A percentile compares a stretch with the other conserved stretches of the same genome.
Evolutionary conservation across 768 basidiomycete species (phyloP).

Genomic region (Podaxis pistillaris): DNA sequence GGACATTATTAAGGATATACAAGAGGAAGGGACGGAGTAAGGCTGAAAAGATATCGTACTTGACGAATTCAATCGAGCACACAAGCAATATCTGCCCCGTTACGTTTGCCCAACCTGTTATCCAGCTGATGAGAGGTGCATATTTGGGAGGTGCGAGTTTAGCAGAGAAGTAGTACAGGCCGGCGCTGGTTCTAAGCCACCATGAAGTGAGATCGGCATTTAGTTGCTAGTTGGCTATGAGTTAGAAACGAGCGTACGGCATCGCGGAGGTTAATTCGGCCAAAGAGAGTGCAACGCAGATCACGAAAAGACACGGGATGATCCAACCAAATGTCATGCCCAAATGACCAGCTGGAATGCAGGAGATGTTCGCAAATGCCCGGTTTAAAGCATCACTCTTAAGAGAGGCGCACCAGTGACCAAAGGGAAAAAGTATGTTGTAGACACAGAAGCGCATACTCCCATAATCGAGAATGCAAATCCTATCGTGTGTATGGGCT

Average conservation of each 20-base stretch:
- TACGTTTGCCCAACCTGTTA: constrained; percentile 44
- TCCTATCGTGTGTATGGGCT: constrained; percentile 53
- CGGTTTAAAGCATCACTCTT: neutral
- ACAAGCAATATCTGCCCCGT: constrained; percentile 53
- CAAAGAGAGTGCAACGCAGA: constrained; percentile 53
- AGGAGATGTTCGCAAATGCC: neutral
- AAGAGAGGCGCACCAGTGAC: constrained; percentile 37
- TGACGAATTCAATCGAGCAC: constrained; percentile 63
- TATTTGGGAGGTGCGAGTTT: constrained; percentile 65
- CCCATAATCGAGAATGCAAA: constrained; percentile 65
- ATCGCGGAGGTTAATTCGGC: constrained; percentile 60
- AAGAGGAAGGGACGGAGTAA: neutral
- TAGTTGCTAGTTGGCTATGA: neutral
- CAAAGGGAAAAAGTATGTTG: constrained; percentile 52
- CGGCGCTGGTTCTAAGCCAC: constrained; percentile 63
- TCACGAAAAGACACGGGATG: constrained; percentile 55
- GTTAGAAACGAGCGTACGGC: constrained; percentile 42
- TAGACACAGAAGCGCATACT: constrained; percentile 52
- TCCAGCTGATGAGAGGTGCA: constrained; percentile 63
- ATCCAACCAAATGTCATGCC: constrained; percentile 66
- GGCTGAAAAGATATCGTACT: constrained; percentile 19
- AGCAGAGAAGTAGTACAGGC: constrained; percentile 77
- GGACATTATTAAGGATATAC: neutral
- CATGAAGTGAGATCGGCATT: neutral
- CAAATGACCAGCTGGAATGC: constrained; percentile 53